A percentile compares a stretch with the other conserved stretches of the same genome.
These are phyloP conservation scores for Cutaneotrichosporon sp. DNA, from an alignment of 1,284 basidiomycete genomes.

Conservation along the genomic window DNA sequence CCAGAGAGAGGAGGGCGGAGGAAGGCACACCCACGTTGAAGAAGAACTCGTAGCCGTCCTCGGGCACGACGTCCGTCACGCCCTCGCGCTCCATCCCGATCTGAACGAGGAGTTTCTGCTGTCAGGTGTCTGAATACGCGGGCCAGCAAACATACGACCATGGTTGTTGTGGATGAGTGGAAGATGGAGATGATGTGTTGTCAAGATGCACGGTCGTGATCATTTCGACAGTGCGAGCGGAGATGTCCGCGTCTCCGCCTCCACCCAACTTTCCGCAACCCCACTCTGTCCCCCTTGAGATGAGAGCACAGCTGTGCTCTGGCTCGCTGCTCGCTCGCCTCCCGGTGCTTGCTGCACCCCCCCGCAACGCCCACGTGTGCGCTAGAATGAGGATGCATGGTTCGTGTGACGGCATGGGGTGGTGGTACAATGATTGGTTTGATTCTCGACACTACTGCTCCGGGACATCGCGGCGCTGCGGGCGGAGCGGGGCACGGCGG, in stretches of 20 bases:
- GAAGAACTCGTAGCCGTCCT: slow-evolving; percentile 48
- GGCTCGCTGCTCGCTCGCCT: too few species aligned
- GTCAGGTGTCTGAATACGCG: slow-evolving; percentile 8
- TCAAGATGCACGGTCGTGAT: not conserved
- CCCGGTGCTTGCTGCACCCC: too few species aligned
- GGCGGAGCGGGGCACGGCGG: slow-evolving; percentile 16
- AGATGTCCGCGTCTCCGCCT: not conserved
- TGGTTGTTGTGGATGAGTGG: not conserved
- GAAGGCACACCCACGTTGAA: slow-evolving; percentile 53
- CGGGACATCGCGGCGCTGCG: not conserved
- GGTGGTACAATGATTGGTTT: not conserved
- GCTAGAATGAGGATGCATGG: slow-evolving; percentile 1
- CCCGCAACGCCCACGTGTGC: too few species aligned
- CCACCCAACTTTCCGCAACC: not conserved
- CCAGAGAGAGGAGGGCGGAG: too few species aligned
- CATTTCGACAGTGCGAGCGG: not conserved
- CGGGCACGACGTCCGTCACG: slow-evolving; percentile 47
- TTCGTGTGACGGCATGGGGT: not conserved
- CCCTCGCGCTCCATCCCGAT: slow-evolving; percentile 54
- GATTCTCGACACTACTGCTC: not conserved
- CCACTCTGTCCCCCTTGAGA: too few species aligned
- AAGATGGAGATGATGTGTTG: slow-evolving; percentile 2
- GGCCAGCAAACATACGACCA: slow-evolving; percentile 20
- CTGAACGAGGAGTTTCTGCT: slow-evolving; percentile 49
- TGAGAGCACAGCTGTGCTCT: too few species aligned